Conservation (phyloP, 129 eudicot genomes). For the Chrysanthemum seticuspe region DNA sequence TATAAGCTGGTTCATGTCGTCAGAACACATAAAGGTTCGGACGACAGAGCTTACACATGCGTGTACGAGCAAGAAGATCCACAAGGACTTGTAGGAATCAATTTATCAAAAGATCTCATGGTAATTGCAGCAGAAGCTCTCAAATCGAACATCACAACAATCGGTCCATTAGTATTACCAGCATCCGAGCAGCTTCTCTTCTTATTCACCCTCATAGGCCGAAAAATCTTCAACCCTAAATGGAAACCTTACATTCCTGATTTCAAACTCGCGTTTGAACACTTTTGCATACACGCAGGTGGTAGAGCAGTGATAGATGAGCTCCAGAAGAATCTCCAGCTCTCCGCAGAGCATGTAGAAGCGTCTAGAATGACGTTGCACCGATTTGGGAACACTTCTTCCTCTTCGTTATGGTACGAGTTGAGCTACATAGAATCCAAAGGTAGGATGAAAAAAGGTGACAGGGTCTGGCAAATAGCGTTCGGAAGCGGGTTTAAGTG, state of each 20-base stretch:
- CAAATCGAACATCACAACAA: slow-evolving; percentile 67
- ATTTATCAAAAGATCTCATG: slow-evolving; percentile 71
- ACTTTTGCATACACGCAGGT: slow-evolving; percentile 81
- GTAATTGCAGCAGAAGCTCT: slow-evolving; percentile 63
- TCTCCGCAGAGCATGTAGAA: slow-evolving; percentile 68
- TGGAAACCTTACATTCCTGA: slow-evolving; percentile 81
- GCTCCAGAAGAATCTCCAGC: slow-evolving; percentile 64
- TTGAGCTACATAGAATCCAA: slow-evolving; percentile 59
- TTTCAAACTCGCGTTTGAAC: slow-evolving; percentile 70
- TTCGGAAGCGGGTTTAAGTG: slow-evolving; percentile 90
- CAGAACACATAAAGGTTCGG: slow-evolving; percentile 66
- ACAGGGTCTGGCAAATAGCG: slow-evolving; percentile 77
- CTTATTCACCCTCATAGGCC: slow-evolving; percentile 52
- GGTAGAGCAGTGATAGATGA: slow-evolving; percentile 80
- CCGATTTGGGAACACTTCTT: slow-evolving; percentile 73
- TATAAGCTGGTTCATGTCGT: slow-evolving; percentile 64
- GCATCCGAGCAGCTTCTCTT: slow-evolving; percentile 65
- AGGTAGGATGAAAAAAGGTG: slow-evolving; percentile 77
- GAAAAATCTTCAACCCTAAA: slow-evolving; percentile 56
- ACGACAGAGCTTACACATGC: slow-evolving; percentile 62
- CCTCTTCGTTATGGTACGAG: slow-evolving; percentile 81
- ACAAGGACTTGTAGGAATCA: slow-evolving; percentile 66
- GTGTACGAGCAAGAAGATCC: slow-evolving; percentile 70
- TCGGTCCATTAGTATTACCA: slow-evolving; percentile 67
- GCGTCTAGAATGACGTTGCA: slow-evolving; percentile 82